Conservation (phyloP, 257 asterid species). For the Salvia hispanica region DNA sequence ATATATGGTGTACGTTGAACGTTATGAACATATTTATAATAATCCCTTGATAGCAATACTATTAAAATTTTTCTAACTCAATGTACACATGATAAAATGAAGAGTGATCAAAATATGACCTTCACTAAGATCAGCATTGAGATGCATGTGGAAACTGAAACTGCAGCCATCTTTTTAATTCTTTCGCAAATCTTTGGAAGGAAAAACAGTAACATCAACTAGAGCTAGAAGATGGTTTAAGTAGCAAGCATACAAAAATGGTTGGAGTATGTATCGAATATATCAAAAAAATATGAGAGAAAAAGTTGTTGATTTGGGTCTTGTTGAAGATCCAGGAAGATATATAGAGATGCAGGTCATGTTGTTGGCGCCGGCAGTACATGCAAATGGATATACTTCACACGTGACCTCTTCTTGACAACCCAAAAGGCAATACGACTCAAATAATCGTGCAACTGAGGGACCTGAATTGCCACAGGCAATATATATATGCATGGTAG, state of each 20-base stretch:
- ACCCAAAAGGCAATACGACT: no score
- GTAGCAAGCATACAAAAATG: background rate
- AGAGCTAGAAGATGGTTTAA: background rate
- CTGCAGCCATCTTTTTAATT: background rate
- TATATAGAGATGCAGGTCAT: background rate
- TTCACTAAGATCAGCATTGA: no score
- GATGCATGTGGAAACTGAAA: background rate
- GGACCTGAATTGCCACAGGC: slow-evolving; percentile 28
- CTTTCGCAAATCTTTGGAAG: background rate
- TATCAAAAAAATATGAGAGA: slow-evolving; percentile 32
- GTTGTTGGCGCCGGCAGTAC: background rate
- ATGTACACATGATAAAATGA: background rate
- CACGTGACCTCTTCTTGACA: no score
- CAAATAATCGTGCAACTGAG: no score
- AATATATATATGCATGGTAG: background rate
- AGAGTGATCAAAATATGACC: background rate
- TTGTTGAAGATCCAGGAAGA: background rate
- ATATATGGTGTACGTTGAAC: background rate
- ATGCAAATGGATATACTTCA: background rate
- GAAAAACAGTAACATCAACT: no score
- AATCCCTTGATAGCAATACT: no score
- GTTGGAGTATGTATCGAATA: slow-evolving; percentile 26
- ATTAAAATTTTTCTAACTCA: background rate
- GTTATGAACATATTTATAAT: background rate
- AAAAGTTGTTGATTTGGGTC: background rate